Evolutionary conservation across 2,329 filamentous ascomycete genomes (phyloP).

Genomic region (Neofusicoccum ribis): DNA sequence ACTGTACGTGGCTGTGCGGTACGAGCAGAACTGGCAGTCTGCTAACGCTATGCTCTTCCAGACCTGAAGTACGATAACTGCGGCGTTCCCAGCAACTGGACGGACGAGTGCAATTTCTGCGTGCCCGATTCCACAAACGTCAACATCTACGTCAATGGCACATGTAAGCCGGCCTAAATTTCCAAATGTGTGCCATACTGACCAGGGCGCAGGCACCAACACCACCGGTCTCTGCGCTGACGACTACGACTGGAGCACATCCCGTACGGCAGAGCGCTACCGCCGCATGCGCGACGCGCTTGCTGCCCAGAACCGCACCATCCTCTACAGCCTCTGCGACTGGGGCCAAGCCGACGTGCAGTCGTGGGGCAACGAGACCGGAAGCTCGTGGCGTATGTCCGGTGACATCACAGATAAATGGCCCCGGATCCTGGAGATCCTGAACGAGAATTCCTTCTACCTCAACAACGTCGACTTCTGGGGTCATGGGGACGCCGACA

Average conservation of each 20-base stretch:
- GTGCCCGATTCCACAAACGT: constrained; percentile 40
- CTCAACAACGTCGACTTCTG: constrained; percentile 39
- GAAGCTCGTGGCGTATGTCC: constrained; percentile 44
- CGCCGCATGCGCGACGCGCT: constrained; percentile 55
- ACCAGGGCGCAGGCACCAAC: constrained; percentile 24
- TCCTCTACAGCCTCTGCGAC: constrained; percentile 55
- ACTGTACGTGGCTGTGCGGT: constrained; percentile 25
- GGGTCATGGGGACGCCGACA: constrained; percentile 41
- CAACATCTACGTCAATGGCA: constrained; percentile 41
- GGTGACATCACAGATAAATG: constrained; percentile 25
- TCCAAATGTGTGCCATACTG: background rate
- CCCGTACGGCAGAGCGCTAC: constrained; percentile 51
- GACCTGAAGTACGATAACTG: constrained; percentile 40
- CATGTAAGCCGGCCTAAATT: constrained; percentile 30
- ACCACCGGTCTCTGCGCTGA: constrained; percentile 40
- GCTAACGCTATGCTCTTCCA: constrained; percentile 22
- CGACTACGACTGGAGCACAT: constrained; percentile 53
- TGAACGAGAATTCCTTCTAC: constrained; percentile 40
- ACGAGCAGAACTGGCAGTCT: background rate
- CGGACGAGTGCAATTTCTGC: constrained; percentile 42
- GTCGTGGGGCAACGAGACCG: constrained; percentile 51
- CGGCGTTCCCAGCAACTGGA: constrained; percentile 40
- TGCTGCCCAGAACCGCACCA: constrained; percentile 44
- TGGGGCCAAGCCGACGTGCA: constrained; percentile 56
- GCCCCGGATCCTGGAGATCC: constrained; percentile 29